phyloP scores from a whole-genome alignment of 306 rosid genomes.

The Begonia masoniana region DNA sequence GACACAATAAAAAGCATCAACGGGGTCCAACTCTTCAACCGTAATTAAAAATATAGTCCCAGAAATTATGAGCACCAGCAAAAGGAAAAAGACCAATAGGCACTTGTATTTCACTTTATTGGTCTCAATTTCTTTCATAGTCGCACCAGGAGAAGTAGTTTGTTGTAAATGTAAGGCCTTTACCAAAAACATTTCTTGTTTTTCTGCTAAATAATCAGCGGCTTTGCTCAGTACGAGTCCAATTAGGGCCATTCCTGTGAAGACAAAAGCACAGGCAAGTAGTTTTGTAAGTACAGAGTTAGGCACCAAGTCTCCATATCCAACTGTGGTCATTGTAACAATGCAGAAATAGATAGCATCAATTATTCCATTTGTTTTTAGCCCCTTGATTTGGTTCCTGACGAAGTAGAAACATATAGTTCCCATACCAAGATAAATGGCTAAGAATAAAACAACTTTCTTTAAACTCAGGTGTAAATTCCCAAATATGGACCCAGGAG shows the following conservation, averaged over 20 bases:
- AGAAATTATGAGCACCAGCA: slow-evolving; percentile 19
- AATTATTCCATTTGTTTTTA: slow-evolving; percentile 23
- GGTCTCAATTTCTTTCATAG: slow-evolving; percentile 12
- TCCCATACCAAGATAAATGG: slow-evolving; percentile 26
- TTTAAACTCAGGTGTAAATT: slow-evolving; percentile 17
- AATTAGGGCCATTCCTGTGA: slow-evolving; percentile 33
- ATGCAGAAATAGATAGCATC: slow-evolving; percentile 36
- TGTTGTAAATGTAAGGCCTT: slow-evolving; percentile 14
- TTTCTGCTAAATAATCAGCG: slow-evolving; percentile 32
- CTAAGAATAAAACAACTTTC: slow-evolving; percentile 13
- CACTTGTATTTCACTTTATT: slow-evolving; percentile 24
- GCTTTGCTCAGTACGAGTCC: slow-evolving; percentile 24
- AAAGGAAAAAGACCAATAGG: slow-evolving; percentile 15
- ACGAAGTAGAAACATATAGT: slow-evolving; percentile 28
- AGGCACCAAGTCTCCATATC: slow-evolving; percentile 45
- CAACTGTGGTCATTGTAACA: slow-evolving; percentile 48
- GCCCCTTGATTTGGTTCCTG: slow-evolving; percentile 26
- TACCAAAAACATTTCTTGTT: slow-evolving; percentile 26
- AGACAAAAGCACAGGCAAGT: slow-evolving; percentile 39
- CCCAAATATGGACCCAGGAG: slow-evolving; percentile 12
- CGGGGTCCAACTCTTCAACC: slow-evolving; percentile 21
- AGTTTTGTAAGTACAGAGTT: slow-evolving; percentile 19
- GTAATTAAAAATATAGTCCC: slow-evolving; percentile 24
- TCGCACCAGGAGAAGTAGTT: slow-evolving; percentile 2
- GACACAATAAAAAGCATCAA: slow-evolving; percentile 46